Conservation (phyloP, 192 early-diverging fungal genomes). For the Chytriomyces confervae region DNA sequence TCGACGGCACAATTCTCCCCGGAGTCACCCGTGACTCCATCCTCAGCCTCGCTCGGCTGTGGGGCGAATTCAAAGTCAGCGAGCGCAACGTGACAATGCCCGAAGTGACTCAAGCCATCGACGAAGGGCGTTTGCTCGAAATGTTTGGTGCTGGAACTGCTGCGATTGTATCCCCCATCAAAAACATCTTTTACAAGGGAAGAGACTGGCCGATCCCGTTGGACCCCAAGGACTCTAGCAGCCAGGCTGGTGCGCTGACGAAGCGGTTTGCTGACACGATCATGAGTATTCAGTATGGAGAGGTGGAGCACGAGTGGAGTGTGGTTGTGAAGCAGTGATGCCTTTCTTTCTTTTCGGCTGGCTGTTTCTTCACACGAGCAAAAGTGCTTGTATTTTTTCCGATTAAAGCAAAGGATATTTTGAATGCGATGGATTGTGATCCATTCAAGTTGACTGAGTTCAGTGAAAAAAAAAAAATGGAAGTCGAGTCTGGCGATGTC, state of each 20-base stretch:
- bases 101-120: slow-evolving; percentile 72
- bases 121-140: slow-evolving; percentile 82
- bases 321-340: slow-evolving; percentile 69
- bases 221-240: slow-evolving; percentile 75
- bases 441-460: too few relatives aligned
- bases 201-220: slow-evolving; percentile 84
- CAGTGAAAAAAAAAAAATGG: too few relatives aligned
- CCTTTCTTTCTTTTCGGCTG: neutral
- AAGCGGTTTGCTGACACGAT: slow-evolving; percentile 82
- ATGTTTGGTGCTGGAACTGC: slow-evolving; percentile 97
- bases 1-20: slow-evolving; percentile 94
- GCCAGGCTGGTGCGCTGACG: slow-evolving; percentile 87
- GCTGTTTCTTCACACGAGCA: too few relatives aligned
- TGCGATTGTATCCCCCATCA: slow-evolving; percentile 93
- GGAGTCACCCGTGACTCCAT: slow-evolving; percentile 96
- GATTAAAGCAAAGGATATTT: too few relatives aligned
- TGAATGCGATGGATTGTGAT: too few relatives aligned
- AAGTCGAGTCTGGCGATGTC: slow-evolving; percentile 46
- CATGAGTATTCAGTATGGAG: slow-evolving; percentile 94
- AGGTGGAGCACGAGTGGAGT: slow-evolving; percentile 82
- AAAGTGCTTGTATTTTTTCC: too few relatives aligned
- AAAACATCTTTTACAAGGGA: slow-evolving; percentile 79
- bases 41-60: slow-evolving; percentile 73
- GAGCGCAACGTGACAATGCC: slow-evolving; percentile 85
- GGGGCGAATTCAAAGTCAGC: slow-evolving; percentile 87